Base-by-base conservation (phyloP, 371 early-diverging fungal genomes). In the Basidiobolus meristosporus region DNA sequence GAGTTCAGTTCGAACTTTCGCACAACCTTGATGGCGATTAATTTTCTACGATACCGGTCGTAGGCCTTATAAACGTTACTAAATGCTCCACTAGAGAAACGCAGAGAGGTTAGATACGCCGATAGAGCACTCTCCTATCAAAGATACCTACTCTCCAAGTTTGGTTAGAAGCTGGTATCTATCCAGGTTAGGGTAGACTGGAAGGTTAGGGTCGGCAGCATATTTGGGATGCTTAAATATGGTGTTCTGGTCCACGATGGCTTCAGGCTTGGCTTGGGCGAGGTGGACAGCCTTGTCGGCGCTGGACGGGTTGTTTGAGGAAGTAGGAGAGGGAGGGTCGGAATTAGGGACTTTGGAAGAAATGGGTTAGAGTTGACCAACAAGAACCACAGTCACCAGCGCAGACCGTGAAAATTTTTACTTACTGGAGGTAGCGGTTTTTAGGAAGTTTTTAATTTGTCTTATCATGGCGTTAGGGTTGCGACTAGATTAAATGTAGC, bases 11-110 rank as follows among this genome's bases (percentile, higher is more conserved):
- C 70, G 21, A 45, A 58, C 43, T 78, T 78, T 46, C 71, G 56
- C 12, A 86, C 76, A 4, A 81, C 73, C 56, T 89, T 89, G 51
- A 89, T 68, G 4, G 87, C 87, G 4, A 89, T 84, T 36, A 65
- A 52, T 19, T 65, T 52, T 16, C 66, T 59, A 3, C 63, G 63
- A 35, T 52, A 52, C 9, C 47, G 53, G 43, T 77, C 65, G 20
- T 64, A 53, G 3, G 78, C 85, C 41, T 69, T 63, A 59, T 77
- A 84, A 0, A 87, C 87, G 43, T 68, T 72, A 37, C 82, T 79
- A 57, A 84, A 87, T 12, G 85, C 87, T 39, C 87, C 87, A 50
- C 78, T 78, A 60, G 45, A 36, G 45, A 37, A 43, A 22, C 19
- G 7, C 20, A 2, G 34, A 11, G 19, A 3, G 29, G 10, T n/a